phyloP scores from a whole-genome alignment of 1,139 yeast species.

The Nakaseomyces delphensis region DNA sequence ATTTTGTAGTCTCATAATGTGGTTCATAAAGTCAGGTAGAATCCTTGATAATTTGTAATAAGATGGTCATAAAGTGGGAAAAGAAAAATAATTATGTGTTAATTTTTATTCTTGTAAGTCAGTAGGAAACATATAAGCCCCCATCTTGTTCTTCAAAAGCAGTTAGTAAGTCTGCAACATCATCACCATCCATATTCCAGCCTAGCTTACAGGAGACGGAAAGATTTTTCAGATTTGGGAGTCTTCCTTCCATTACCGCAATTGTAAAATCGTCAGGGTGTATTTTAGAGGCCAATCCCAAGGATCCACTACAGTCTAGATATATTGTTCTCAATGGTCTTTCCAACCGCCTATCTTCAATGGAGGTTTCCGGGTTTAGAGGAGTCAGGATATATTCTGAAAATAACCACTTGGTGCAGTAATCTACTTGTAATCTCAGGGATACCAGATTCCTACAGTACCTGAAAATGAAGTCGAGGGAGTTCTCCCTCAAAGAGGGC shows the following conservation, averaged over 20 bases:
- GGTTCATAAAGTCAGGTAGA: no score
- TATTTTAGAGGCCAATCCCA: conserved; percentile 74
- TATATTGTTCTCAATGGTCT: conserved; percentile 55
- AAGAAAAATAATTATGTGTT: neutral
- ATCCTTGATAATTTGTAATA: no score
- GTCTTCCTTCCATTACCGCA: conserved; percentile 68
- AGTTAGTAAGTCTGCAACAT: conserved; percentile 51
- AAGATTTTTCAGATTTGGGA: conserved; percentile 57
- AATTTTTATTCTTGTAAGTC: conserved; percentile 1
- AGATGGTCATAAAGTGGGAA: neutral
- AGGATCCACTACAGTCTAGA: conserved; percentile 78
- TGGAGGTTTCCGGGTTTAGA: conserved; percentile 8
- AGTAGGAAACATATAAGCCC: conserved; percentile 31
- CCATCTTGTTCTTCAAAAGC: conserved; percentile 37
- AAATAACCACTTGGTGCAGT: conserved; percentile 58
- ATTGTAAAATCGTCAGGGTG: conserved; percentile 84
- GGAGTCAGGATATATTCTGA: conserved; percentile 42
- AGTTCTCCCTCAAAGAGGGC: conserved; percentile 64
- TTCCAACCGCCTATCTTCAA: conserved; percentile 22
- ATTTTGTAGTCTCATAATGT: neutral
- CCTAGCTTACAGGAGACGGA: conserved; percentile 72
- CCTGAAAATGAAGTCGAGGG: conserved; percentile 63
- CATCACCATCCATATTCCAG: conserved; percentile 74
- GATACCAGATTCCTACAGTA: conserved; percentile 65
- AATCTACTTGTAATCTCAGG: conserved; percentile 71